Conservation (phyloP, 352 stramenopile genomes). For the Stephanocyclus meneghinianus region DNA sequence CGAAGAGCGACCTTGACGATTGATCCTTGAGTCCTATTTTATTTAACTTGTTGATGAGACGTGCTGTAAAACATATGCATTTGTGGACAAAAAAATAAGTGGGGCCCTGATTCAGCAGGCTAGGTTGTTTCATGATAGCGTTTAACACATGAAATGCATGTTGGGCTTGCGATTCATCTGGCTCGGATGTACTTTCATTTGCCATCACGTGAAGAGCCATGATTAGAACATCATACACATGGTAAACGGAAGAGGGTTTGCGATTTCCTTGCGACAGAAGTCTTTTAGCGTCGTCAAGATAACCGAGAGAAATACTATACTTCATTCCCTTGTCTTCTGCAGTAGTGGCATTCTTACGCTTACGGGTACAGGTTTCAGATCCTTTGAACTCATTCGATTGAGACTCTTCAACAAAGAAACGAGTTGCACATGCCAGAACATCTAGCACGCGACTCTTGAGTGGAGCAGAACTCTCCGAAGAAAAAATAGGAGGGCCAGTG, state of each 20-base stretch:
- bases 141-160: constrained; percentile 75
- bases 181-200: constrained; percentile 56
- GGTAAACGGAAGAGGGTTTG: constrained; percentile 48
- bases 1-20: constrained; percentile 69
- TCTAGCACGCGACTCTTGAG: constrained; percentile 65
- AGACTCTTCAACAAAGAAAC: constrained; percentile 70
- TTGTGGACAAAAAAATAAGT: constrained; percentile 79
- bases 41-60: constrained; percentile 76
- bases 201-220: constrained; percentile 71
- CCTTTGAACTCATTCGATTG: constrained; percentile 56
- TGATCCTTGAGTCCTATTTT: constrained; percentile 30
- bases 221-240: constrained; percentile 69
- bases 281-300: not conserved
- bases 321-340: constrained; percentile 16
- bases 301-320: not conserved
- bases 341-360: constrained; percentile 4
- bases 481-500: constrained; percentile 68
- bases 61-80: constrained; percentile 63
- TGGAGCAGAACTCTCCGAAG: constrained; percentile 71
- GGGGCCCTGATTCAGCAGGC: constrained; percentile 68
- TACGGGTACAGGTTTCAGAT: not conserved
- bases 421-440: constrained; percentile 71
- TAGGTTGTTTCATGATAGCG: constrained; percentile 68
- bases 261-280: not conserved
- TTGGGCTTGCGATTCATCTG: constrained; percentile 71